Evolutionary conservation across 441 rosid genomes (phyloP), one percentile per base, ranked within the genome.

Genomic region (Mallotus repandus): DNA sequence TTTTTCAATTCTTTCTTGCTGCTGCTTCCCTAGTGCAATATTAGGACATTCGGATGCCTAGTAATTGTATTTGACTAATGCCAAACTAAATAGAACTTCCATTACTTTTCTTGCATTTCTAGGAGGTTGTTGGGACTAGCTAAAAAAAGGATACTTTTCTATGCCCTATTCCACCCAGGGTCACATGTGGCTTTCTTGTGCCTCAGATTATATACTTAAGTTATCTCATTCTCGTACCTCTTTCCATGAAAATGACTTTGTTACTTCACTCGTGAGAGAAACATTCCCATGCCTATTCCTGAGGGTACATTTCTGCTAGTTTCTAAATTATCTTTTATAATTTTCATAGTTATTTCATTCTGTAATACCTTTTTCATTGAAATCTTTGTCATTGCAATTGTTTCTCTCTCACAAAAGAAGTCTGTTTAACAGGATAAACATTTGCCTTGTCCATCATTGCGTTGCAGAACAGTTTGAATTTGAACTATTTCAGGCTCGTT

Each of bases 401-500:
- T 5, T n/a, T 25, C 19, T 21, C 1, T n/a, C 43, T 53, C 41
- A 7, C 54, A 63, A 38, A 57, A 29, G 65, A 41, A 29, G 32
- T 22, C 25, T 59, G 19, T 53, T n/a, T 13, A 35, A 52, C 21
- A 46, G 63, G 56, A 50, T 69, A n/a, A 35, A 14, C 43, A 38
- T 43, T 50, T 45, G 4, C 46, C 56, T 53, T 69, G 49, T 8
- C 18, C 7, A 12, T 58, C 21, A 13, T 46, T 45, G 43, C 21
- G 52, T 58, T 50, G 38, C 45, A 19, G 65, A 70, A 21, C 72
- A 57, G 50, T 52, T 22, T 59, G 22, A 59, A 43, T 52, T 22
- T 60, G 25, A 46, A 60, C 71, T 76, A 66, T 58, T 71, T 72
- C 19, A 21, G 61, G 11, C 68, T 68, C 62, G 54, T 79, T 70